Evolutionary conservation across 2,329 filamentous ascomycete genomes (phyloP), one percentile per base, ranked within the genome.

Genomic region (Aspergillus hortae): DNA sequence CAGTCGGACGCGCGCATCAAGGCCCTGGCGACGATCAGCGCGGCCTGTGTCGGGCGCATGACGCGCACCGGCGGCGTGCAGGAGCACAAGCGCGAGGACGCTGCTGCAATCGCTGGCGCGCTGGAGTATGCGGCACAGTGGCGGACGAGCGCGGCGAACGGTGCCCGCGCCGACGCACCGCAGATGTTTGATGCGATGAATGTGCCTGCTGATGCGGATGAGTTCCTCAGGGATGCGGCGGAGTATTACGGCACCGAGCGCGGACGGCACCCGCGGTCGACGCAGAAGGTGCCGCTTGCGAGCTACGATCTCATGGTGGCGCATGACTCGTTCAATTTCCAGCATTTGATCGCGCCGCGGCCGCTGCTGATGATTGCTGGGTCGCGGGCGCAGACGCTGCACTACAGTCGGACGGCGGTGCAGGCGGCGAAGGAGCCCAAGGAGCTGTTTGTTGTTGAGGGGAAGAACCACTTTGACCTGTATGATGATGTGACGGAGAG

Each of bases 1-100:
- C 63, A 68, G 46, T 60, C 67, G 4, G 70, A 77, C 43, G n/a
- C 50, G 6, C 71, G 74, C 15, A 68, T 76, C 55, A 67, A 65
- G 44, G 72, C 70, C 3, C 55, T 73, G 4, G 72, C 68, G 4
- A 71, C 68, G 2, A 56, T 70, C 23, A 67, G 61, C 41, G 62
- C 58, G 2, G 65, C 61, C 2, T 66, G 64, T 46, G 54, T 74
- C 15, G 72, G 72, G 7, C 46, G 50, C 33, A 59, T 54, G 46
- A 41, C 41, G 6, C 49, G 51, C 38, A 44, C 49, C 11, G 56
- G 57, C 14, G 46, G 45, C 12, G 44, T 47, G 14, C 30, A 50
- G 12, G 42, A 47, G 12, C 9, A 46, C 4, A 36, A 44, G 3
- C 21, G 46, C 27, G 55, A 55, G 47, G 44, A 46, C 25, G 23